Conservation (phyloP, 306 rosid species). For the Sechiopsis laciniata region DNA sequence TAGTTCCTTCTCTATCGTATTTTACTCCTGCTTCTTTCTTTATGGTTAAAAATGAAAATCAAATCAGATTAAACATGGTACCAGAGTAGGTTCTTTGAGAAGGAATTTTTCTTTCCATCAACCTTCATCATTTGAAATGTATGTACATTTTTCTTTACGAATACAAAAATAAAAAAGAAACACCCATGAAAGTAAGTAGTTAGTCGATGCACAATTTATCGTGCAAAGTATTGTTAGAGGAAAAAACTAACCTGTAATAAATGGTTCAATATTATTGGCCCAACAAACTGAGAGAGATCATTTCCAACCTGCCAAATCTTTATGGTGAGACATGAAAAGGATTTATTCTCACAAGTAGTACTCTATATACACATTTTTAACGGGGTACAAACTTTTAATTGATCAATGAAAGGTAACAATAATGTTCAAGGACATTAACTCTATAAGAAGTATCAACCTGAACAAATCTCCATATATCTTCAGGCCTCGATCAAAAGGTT, state of each 20-base stretch:
- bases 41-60: not conserved
- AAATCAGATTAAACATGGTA: not conserved
- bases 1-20: not conserved
- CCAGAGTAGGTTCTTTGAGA: not conserved
- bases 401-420: not conserved
- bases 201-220: not conserved
- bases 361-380: no score
- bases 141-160: not conserved
- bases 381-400: not conserved
- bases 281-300: slow-evolving; percentile 73
- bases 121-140: not conserved
- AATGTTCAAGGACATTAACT: no score
- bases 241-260: slow-evolving; percentile 50
- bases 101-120: not conserved
- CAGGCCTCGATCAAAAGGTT: no score
- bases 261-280: slow-evolving; percentile 63
- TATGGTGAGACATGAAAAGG: not conserved
- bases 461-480: no score
- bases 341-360: not conserved
- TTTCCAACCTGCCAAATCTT: slow-evolving; percentile 51
- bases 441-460: no score
- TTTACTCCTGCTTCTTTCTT: not conserved
- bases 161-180: not conserved
- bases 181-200: not conserved
- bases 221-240: not conserved